phyloP scores from a whole-genome alignment of 345 rosid species.

The Firmiana major region DNA sequence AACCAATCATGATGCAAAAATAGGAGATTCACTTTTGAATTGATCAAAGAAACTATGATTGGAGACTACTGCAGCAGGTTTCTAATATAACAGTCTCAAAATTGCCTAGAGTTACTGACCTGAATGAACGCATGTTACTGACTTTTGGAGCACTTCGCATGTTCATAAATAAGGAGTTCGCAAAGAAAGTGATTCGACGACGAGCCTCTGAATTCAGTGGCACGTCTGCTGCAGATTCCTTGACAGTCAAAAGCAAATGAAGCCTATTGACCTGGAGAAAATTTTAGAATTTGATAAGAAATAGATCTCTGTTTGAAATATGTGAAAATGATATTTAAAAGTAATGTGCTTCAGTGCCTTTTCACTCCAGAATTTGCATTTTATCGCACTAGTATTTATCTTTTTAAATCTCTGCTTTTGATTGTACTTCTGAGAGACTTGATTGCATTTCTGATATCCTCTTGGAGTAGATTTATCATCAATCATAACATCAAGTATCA shows the following conservation, averaged over 20 bases:
- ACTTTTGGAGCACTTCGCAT: conserved; percentile 87
- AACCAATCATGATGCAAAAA: neutral
- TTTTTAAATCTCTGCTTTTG: conserved; percentile 64
- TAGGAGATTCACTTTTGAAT: neutral
- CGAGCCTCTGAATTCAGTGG: conserved; percentile 97
- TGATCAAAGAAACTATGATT: neutral
- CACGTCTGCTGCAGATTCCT: conserved; percentile 92
- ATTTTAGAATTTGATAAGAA: conserved; percentile 14
- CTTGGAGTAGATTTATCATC: conserved; percentile 48
- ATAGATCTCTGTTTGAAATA: neutral
- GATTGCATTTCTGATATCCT: conserved; percentile 29
- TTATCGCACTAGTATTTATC: conserved; percentile 36
- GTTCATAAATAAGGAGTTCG: conserved; percentile 91
- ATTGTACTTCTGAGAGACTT: conserved; percentile 17
- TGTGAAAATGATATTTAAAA: neutral
- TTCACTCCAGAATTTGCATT: conserved; percentile 46
- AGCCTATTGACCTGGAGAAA: conserved; percentile 65
- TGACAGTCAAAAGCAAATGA: conserved; percentile 70
- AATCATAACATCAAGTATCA: conserved; percentile 64
- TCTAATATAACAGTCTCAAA: neutral
- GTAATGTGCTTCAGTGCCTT: conserved; percentile 47
- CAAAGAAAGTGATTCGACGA: conserved; percentile 95
- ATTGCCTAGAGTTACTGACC: conserved; percentile 37
- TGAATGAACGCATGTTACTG: conserved; percentile 86
- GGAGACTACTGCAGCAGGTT: neutral